Conservation (phyloP, 768 basidiomycete genomes). For the Galerina sulciceps region DNA sequence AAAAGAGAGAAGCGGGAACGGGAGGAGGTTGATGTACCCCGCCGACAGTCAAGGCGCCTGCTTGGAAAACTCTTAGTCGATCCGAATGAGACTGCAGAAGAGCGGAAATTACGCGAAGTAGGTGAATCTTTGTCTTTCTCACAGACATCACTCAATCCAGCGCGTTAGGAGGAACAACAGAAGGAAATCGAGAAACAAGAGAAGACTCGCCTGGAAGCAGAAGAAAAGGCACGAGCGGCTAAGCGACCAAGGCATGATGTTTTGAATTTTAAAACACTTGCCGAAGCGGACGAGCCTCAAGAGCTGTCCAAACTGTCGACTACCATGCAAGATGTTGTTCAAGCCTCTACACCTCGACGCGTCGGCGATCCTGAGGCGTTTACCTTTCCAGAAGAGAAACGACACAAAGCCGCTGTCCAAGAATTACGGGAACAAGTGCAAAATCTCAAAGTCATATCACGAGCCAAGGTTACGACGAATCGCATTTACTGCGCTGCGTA, state of each 20-base stretch:
- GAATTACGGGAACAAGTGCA: slow-evolving; percentile 59
- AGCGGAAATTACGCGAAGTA: slow-evolving; percentile 72
- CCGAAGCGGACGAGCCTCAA: slow-evolving; percentile 51
- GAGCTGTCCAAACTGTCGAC: slow-evolving; percentile 51
- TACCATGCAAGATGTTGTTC: slow-evolving; percentile 44
- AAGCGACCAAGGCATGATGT: slow-evolving; percentile 73
- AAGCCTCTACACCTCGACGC: slow-evolving; percentile 39
- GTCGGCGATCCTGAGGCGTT: slow-evolving; percentile 55
- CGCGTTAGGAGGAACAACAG: slow-evolving; percentile 52
- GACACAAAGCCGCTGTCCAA: slow-evolving; percentile 50
- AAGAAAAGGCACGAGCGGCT: slow-evolving; percentile 64
- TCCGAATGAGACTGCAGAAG: slow-evolving; percentile 65
- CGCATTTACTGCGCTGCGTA: slow-evolving; percentile 80
- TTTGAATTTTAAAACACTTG: slow-evolving; percentile 60
- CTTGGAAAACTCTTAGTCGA: slow-evolving; percentile 51
- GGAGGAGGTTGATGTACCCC: slow-evolving; percentile 49
- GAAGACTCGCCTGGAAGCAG: slow-evolving; percentile 61
- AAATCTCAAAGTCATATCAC: slow-evolving; percentile 65
- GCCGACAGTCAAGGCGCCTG: slow-evolving; percentile 69
- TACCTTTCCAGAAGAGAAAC: slow-evolving; percentile 49
- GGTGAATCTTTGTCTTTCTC: slow-evolving; percentile 18
- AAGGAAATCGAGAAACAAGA: slow-evolving; percentile 56
- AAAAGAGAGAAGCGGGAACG: slow-evolving; percentile 60
- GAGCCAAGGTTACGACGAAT: slow-evolving; percentile 80
- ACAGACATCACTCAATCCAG: not conserved